These are phyloP conservation scores for Dillenia suffruticosa DNA, from an alignment of 164 flowering plant species.

Conservation along the genomic window DNA sequence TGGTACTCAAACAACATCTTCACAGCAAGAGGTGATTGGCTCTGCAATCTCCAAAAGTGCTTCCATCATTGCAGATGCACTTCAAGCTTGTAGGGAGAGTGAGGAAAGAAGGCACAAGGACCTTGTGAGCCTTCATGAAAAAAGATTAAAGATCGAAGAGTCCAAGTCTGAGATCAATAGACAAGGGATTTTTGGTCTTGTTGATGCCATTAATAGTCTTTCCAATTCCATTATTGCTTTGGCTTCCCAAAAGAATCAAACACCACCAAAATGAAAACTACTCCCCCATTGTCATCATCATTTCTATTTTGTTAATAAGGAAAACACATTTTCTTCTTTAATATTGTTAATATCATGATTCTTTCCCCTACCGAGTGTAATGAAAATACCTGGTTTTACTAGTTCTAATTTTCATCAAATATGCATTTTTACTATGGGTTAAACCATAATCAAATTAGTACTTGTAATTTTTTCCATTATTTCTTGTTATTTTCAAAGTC, in stretches of 20 bases:
- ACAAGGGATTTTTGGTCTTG: slow-evolving; percentile 55
- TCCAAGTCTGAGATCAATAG: slow-evolving; percentile 46
- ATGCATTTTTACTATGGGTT: no score
- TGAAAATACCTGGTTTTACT: no score
- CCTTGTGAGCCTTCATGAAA: slow-evolving; percentile 46
- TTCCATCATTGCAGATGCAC: slow-evolving; percentile 54
- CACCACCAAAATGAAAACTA: slow-evolving; percentile 15
- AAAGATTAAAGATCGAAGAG: slow-evolving; percentile 57
- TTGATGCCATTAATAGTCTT: slow-evolving; percentile 63
- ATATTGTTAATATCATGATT: no score
- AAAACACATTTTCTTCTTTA: no score
- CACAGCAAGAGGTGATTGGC: slow-evolving; percentile 27
- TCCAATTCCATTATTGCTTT: slow-evolving; percentile 56
- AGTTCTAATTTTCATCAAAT: no score
- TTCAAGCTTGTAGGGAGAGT: slow-evolving; percentile 57
- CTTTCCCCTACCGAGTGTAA: no score
- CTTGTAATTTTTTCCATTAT: no score
- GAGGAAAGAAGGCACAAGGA: slow-evolving; percentile 70
- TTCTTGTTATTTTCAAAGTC: no score
- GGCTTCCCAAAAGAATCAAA: slow-evolving; percentile 36
- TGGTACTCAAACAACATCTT: slow-evolving; percentile 8
- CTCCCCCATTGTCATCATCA: neutral
- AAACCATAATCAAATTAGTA: no score
- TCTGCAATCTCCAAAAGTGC: slow-evolving; percentile 67
- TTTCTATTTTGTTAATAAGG: no score